These are phyloP conservation scores for Cutaneotrichosporon spelunceum DNA, from an alignment of 1,284 basidiomycete species.

Conservation along the genomic window DNA sequence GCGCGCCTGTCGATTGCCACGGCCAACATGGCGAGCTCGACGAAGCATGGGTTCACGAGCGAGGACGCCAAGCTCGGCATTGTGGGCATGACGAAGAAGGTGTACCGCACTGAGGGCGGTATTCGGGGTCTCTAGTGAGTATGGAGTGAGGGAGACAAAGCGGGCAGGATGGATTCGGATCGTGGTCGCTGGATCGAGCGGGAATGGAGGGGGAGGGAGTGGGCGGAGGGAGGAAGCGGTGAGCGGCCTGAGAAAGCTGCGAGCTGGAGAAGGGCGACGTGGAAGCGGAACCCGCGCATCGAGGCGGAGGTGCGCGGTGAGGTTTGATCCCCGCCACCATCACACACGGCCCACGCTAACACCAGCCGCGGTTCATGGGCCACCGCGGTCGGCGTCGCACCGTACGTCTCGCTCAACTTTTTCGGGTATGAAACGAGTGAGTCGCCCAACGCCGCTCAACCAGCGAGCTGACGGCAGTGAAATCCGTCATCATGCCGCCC, in stretches of 20 bases:
- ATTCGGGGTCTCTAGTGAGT: conserved; percentile 74
- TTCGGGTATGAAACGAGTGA: conserved; percentile 46
- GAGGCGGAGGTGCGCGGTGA: neutral
- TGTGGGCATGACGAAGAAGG: conserved; percentile 81
- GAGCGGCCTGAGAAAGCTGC: neutral
- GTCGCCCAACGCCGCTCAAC: conserved; percentile 9
- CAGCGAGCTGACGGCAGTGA: conserved; percentile 23
- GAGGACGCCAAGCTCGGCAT: conserved; percentile 62
- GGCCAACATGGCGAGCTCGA: conserved; percentile 48
- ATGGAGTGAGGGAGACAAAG: neutral
- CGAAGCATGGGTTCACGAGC: conserved; percentile 30
- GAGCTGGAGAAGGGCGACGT: neutral
- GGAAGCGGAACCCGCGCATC: neutral
- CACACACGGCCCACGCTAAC: conserved; percentile 9
- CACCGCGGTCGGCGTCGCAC: conserved; percentile 86
- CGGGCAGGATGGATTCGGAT: no score
- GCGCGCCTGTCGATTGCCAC: conserved; percentile 91
- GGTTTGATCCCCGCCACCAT: neutral
- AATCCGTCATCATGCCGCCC: conserved; percentile 33
- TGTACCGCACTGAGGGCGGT: conserved; percentile 87
- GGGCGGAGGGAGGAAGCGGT: neutral
- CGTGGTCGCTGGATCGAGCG: no score
- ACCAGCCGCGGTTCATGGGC: conserved; percentile 65
- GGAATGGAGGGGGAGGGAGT: neutral
- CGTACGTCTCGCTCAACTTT: conserved; percentile 63